Evolutionary conservation across 805 yeast species (phyloP).

Genomic region (Lipomyces spencermartinsiae): DNA sequence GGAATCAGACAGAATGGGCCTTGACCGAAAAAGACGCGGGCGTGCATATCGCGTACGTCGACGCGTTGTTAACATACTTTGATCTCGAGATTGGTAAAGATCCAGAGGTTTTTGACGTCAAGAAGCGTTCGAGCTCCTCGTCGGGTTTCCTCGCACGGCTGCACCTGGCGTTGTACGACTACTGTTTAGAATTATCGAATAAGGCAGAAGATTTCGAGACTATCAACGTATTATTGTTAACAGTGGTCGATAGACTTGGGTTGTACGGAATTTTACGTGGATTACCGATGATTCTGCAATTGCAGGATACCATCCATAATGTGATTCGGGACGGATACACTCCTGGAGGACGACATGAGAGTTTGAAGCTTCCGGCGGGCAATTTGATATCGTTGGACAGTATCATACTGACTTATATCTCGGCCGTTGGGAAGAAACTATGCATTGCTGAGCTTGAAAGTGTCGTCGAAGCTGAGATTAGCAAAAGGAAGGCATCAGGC

Average conservation of each 20-base stretch:
- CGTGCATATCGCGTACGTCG: conserved; percentile 27
- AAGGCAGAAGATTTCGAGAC: conserved; percentile 39
- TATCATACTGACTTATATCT: conserved; percentile 19
- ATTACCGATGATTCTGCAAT: conserved; percentile 32
- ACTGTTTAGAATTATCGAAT: conserved; percentile 15
- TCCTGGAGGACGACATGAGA: neutral
- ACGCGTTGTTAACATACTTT: conserved; percentile 27
- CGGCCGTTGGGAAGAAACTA: conserved; percentile 19
- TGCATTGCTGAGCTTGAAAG: conserved; percentile 8
- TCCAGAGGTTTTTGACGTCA: neutral
- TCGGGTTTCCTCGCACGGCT: conserved; percentile 25
- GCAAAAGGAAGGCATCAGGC: conserved; percentile 1
- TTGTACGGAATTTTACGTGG: conserved; percentile 27
- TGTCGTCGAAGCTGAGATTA: conserved; percentile 14
- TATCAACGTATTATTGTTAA: conserved; percentile 24
- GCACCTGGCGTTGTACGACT: conserved; percentile 25
- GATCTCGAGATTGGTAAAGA: conserved; percentile 19
- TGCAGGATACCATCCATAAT: conserved; percentile 26
- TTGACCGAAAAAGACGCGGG: conserved; percentile 14
- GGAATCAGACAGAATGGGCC: conserved; percentile 35
- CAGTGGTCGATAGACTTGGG: conserved; percentile 23
- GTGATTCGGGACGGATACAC: neutral
- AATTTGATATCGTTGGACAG: conserved; percentile 18
- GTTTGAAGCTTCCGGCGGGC: neutral
- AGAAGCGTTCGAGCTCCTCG: conserved; percentile 8